A percentile compares a stretch with the other conserved stretches of the same genome.
phyloP scores from a whole-genome alignment of 1,139 yeast species.

The Nakaseomyces nivariensis region DNA sequence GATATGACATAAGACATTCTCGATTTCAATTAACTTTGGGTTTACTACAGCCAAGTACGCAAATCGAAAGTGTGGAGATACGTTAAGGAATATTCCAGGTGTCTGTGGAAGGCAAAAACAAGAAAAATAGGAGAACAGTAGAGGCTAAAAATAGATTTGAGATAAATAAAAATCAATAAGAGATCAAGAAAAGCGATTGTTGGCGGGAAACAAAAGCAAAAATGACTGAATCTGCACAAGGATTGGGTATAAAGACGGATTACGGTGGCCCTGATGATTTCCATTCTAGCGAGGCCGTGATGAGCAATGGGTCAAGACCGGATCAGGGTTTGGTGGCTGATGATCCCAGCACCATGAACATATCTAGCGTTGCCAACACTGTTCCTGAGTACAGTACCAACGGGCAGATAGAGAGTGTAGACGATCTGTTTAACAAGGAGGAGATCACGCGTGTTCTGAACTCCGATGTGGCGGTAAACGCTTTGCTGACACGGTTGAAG shows the following conservation, averaged over 20 bases:
- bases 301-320: background rate
- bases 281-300: background rate
- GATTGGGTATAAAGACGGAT: background rate
- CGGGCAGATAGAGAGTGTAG: conserved; percentile 5
- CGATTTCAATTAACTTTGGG: too few relatives aligned
- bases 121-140: too few relatives aligned
- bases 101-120: too few relatives aligned
- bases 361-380: background rate
- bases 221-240: background rate
- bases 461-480: conserved; percentile 54
- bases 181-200: too few relatives aligned
- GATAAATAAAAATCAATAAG: too few relatives aligned
- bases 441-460: conserved; percentile 40
- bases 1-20: too few relatives aligned
- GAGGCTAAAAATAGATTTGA: too few relatives aligned
- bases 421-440: conserved; percentile 37
- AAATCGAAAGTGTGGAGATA: too few relatives aligned
- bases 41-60: too few relatives aligned
- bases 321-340: background rate
- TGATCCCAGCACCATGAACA: background rate
- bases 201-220: background rate
- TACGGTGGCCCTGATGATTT: background rate
- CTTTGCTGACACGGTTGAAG: conserved; percentile 63
- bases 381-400: background rate
- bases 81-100: too few relatives aligned